Base-by-base conservation (phyloP, 2,329 filamentous ascomycete species). In the Fonsecaea pedrosoi region DNA sequence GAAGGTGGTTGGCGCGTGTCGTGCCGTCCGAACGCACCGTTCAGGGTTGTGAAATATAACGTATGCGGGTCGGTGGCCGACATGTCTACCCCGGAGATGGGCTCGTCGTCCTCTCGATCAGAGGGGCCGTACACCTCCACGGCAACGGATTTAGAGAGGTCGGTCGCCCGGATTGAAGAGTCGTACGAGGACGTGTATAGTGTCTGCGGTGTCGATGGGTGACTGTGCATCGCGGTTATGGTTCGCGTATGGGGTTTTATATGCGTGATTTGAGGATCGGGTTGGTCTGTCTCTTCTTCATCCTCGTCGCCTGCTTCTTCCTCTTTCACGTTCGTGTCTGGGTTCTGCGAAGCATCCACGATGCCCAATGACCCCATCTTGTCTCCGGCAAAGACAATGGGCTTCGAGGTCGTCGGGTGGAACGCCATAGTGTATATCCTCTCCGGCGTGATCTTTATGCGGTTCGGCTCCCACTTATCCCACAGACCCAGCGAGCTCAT, bases 391-490 rank as follows among this genome's bases (percentile, higher is more conserved):
- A 99, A 96, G 1, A 98, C 85, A 2, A 99, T 83, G 0, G 94
- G 89, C 74, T 98, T 98, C 2, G 94, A 88, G 65, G 89, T 84
- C 0, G 89, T 94, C 0, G 95, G 95, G 74, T 99, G 95, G 72
- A 99, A 94, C 0, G 90, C 89, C 73, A 98, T 87, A 0, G 91
- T 86, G 75, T 98, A 99, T 13, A 96, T 86, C 61, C 94, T 83
- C 72, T 97, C 92, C 0, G 93, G 94, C 0, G 91, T 94, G 57
- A 97, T 89, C 76, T 97, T 98, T 74, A 97, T 95, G 91, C 92
- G 87, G 73, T 90, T 94, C 0, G 94, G 93, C 21, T 88, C 86
- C 85, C 92, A 97, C 13, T 89, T 88, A 65, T 96, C 90, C 82
- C 96, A 98, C 0, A 99, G 76, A 69, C 90, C 83, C 21, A 99